Evolutionary conservation across 2,329 filamentous ascomycete genomes (phyloP).

Genomic region (Pseudogymnoascus sp.): DNA sequence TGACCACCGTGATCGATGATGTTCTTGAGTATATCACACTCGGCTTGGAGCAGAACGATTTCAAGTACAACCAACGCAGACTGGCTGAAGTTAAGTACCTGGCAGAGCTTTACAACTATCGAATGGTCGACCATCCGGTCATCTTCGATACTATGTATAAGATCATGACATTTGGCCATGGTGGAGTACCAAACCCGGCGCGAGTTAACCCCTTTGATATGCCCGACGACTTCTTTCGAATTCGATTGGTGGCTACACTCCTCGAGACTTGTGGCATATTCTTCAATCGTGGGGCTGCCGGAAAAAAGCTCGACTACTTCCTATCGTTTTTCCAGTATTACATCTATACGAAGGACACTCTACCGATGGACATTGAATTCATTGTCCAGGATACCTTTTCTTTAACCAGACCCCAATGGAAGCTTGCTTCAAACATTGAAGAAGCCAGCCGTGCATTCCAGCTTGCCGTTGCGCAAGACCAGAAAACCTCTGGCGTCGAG

Average conservation of each 20-base stretch:
- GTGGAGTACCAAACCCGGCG: slow-evolving; percentile 74
- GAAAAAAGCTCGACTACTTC: slow-evolving; percentile 98
- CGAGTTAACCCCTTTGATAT: slow-evolving; percentile 72
- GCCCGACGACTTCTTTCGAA: slow-evolving; percentile 92
- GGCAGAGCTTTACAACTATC: slow-evolving; percentile 94
- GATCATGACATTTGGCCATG: slow-evolving; percentile 87
- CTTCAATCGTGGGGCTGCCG: slow-evolving; percentile 86
- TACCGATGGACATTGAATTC: slow-evolving; percentile 97
- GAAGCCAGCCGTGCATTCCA: slow-evolving; percentile 81
- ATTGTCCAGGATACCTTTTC: slow-evolving; percentile 88
- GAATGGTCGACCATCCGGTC: slow-evolving; percentile 89
- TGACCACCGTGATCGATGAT: slow-evolving; percentile 86
- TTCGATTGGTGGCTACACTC: slow-evolving; percentile 80
- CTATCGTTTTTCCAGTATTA: slow-evolving; percentile 97
- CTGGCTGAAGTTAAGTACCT: slow-evolving; percentile 95
- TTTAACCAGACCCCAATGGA: slow-evolving; percentile 85
- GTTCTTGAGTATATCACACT: slow-evolving; percentile 81
- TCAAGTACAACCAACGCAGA: slow-evolving; percentile 91
- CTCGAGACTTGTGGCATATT: slow-evolving; percentile 95
- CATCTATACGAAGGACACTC: slow-evolving; percentile 77
- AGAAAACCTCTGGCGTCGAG: slow-evolving; percentile 69
- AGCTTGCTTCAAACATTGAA: slow-evolving; percentile 69
- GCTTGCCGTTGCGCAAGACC: slow-evolving; percentile 83
- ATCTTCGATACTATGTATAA: slow-evolving; percentile 95
- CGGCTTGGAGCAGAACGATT: slow-evolving; percentile 91